Conservation (phyloP, 108 stramenopile genomes). For the Schizochytrium sp. region DNA sequence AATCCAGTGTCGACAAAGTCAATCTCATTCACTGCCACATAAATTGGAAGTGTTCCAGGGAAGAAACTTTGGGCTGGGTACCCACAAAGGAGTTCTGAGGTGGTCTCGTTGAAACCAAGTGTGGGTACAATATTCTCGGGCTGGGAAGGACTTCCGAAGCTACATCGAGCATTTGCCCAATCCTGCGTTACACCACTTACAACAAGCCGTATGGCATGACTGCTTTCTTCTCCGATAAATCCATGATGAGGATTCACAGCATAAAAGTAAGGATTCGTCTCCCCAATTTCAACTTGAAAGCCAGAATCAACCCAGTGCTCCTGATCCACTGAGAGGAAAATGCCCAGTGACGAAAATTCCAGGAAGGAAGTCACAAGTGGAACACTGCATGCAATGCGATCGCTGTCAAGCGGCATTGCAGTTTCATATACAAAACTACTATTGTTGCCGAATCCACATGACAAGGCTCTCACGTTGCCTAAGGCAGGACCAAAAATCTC, state of each 20-base stretch:
- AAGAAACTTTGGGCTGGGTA: background rate
- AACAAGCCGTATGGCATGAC: background rate
- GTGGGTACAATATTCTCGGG: background rate
- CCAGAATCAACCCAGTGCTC: background rate
- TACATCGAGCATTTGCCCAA: background rate
- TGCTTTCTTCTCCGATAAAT: background rate
- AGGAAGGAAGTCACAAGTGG: background rate
- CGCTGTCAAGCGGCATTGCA: background rate
- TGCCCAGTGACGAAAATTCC: background rate
- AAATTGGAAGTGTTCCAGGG: background rate
- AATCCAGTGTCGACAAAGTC: conserved; percentile 36
- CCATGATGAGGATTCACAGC: background rate
- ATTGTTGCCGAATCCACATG: background rate
- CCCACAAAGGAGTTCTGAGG: background rate
- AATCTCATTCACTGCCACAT: background rate
- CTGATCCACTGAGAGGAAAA: background rate
- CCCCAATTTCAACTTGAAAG: background rate
- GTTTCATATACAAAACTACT: background rate
- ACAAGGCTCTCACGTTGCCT: background rate
- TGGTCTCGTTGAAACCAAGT: background rate
- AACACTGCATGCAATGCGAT: background rate
- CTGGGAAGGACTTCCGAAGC: background rate
- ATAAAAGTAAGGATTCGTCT: background rate
- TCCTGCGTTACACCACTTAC: background rate
- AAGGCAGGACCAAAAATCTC: background rate